Base-by-base conservation (phyloP, 345 rosid species). In the Bruguiera gymnorhiza region DNA sequence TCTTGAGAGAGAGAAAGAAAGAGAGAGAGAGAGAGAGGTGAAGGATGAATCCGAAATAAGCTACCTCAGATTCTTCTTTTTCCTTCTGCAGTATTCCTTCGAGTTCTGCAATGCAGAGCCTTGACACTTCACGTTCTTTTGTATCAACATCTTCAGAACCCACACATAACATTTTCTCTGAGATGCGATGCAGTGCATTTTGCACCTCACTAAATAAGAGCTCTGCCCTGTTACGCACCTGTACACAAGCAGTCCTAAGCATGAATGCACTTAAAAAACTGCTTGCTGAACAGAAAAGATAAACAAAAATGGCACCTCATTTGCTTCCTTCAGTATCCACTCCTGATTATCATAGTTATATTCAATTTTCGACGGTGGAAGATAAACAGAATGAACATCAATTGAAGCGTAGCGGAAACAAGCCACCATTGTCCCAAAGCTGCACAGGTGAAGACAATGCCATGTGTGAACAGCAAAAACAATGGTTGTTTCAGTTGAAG, bases 401-500 rank as follows among this genome's bases (percentile, higher is more conserved):
- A 94, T 87, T 69, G 96, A 85, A 37, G 98, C 96, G 69, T 94
- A 94, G 24, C 91, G 90, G 73, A 94, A 94, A 86, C 98, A 94
- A 70, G 97, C 96, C 57, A 94, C 96, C 96, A 88, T 91, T 74
- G 84, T 84, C 52, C 97, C 95, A 68, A 89, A 94, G 61, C 98
- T 94, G 85, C 83, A 83, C 10, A 73, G 51, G 68, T 34, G 53
- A 53, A 78, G 76, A 68, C 66, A 73, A 60, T 1, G 6, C 13
- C 4, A 9, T 6, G 23, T 37, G 46, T 30, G 6, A 60, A 27
- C 21, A 24, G 53, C 23, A 60, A 4, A 19, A 3, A 53, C 13
- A 30, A 21, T 32, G 36, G 4, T 58, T 5, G 21, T 13, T 24
- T 18, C 73, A 27, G 65, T 34, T 11, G 18, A 60, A 23, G 32